Evolutionary conservation across 169 alveolate genomes (phyloP), one percentile per base, ranked within the genome.

Genomic region (Babesia gibsoni): DNA sequence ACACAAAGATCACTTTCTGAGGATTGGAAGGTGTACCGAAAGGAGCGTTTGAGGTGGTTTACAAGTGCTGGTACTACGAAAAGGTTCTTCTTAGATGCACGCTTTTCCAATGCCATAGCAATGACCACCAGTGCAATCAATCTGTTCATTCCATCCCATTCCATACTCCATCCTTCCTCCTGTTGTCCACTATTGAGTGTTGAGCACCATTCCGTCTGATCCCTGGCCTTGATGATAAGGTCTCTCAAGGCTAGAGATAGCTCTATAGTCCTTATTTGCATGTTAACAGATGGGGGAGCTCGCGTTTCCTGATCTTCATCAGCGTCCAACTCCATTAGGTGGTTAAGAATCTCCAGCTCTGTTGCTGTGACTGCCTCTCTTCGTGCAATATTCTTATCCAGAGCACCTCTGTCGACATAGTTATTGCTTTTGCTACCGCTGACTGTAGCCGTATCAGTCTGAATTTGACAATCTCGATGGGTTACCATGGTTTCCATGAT

Each of bases 21-120:
- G 10, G 85, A 77, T 43, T 77, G 85, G 69, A 77, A 77, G 46
- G 56, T 67, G 68, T 57, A 77, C 27, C 85, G 33, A 54, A 77
- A 77, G 12, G 65, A 36, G 41, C 25, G 35, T 22, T 61, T 33
- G 54, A 67, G 39, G 48, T 77, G 67, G 81, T 65, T 77, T n/a
- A 45, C 23, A 52, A 77, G 67, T 5, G 46, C 35, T 6, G 81
- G 35, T 4, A 65, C 66, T 6, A 30, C 81, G 20, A 64, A 18
- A 4, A 73, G 43, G 23, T 53, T 64, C 18, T 37, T 69, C 36
- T 9, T 25, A 4, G 27, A 39, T 7, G 30, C 23, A 6, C 46
- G 23, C 14, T 66, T 58, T 67, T 77, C 85, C 46, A 77, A 10
- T 10, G 65, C 50, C 1, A 36, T 23, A 18, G 59, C 14, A 18